Conservation (phyloP, 768 basidiomycete species). For the Tricholoma saponaceum region DNA sequence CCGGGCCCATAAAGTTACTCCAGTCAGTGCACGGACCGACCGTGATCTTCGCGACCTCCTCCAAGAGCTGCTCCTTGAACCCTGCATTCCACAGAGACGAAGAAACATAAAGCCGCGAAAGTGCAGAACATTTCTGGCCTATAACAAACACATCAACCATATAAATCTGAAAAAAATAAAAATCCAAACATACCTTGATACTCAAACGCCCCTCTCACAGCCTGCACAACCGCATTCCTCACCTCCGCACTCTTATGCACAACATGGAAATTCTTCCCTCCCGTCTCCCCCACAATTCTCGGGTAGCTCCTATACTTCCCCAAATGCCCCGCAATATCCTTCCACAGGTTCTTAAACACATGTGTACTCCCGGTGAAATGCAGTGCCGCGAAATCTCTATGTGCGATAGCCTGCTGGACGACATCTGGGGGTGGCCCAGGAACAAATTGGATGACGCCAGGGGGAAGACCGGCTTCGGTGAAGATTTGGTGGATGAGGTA, state of each 20-base stretch:
- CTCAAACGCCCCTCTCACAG: constrained; percentile 87
- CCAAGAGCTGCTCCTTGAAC: constrained; percentile 77
- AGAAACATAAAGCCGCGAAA: constrained; percentile 91
- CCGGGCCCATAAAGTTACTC: constrained; percentile 90
- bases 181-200: constrained; percentile 75
- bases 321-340: constrained; percentile 85
- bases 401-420: constrained; percentile 77
- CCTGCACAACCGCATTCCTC: constrained; percentile 86
- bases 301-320: constrained; percentile 81
- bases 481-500: constrained; percentile 90
- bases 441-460: constrained; percentile 95
- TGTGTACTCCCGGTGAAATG: constrained; percentile 97
- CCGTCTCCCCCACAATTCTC: constrained; percentile 95
- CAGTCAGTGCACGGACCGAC: constrained; percentile 77
- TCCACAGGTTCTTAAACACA: constrained; percentile 96
- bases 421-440: constrained; percentile 86
- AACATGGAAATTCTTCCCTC: constrained; percentile 98
- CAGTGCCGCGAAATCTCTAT: constrained; percentile 78
- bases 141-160: neutral
- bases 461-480: constrained; percentile 89
- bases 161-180: neutral
- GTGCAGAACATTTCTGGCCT: constrained; percentile 97
- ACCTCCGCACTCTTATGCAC: constrained; percentile 86
- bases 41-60: constrained; percentile 79
- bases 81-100: constrained; percentile 77